A percentile compares a stretch with the other conserved stretches of the same genome.
Conservation (phyloP, 1,284 basidiomycete genomes). For the Thelephora terrestris region DNA sequence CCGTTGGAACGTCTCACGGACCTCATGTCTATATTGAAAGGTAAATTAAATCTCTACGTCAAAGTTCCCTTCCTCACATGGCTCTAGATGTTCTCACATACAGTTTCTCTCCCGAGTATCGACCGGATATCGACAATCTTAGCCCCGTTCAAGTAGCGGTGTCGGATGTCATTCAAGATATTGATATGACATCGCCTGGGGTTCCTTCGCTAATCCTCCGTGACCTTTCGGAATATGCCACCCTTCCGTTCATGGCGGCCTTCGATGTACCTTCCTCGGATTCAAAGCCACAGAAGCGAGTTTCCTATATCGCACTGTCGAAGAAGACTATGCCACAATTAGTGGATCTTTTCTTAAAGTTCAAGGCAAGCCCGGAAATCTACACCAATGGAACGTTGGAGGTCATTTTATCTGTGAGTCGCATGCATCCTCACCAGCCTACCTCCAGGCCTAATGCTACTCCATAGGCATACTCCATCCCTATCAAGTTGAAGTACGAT, state of each 20-base stretch:
- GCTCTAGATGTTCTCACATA: conserved; percentile 71
- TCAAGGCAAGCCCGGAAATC: conserved; percentile 49
- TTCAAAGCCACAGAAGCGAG: conserved; percentile 33
- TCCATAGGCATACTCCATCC: conserved; percentile 72
- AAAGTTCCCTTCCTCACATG: conserved; percentile 2
- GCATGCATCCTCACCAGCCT: background rate
- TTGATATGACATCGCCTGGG: conserved; percentile 55
- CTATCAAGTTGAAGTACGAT: conserved; percentile 90
- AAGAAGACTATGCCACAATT: conserved; percentile 84
- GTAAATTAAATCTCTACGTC: conserved; percentile 21
- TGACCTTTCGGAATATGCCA: conserved; percentile 79
- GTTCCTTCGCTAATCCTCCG: conserved; percentile 66
- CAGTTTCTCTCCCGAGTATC: conserved; percentile 72
- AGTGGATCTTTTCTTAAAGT: conserved; percentile 59
- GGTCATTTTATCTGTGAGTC: conserved; percentile 65
- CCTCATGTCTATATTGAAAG: conserved; percentile 73
- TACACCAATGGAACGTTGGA: conserved; percentile 82
- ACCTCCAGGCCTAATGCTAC: conserved; percentile 1
- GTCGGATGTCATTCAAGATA: conserved; percentile 54
- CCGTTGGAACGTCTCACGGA: conserved; percentile 48
- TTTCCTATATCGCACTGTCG: conserved; percentile 81
- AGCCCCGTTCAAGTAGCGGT: conserved; percentile 80
- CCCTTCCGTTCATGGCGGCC: conserved; percentile 74
- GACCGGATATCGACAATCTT: conserved; percentile 77
- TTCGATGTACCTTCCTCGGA: conserved; percentile 39